A percentile compares a stretch with the other conserved stretches of the same genome.
phyloP scores from a whole-genome alignment of 192 early-diverging fungal genomes.

The Linnemannia elongata region DNA sequence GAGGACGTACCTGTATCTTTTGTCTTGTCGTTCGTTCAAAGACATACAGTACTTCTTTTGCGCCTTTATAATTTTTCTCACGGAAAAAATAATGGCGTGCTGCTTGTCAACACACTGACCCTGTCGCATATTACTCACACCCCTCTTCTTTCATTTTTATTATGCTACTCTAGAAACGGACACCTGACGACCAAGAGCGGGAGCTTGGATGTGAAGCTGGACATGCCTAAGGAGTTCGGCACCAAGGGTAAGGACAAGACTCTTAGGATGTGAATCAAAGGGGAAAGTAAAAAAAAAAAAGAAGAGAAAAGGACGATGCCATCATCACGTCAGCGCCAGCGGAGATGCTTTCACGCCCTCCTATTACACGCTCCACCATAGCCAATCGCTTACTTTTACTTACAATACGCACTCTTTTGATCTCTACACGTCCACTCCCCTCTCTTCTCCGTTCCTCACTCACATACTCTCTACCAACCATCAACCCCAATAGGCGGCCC shows the following conservation, averaged over 20 bases:
- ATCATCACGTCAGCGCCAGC: background rate
- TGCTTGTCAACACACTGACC: background rate
- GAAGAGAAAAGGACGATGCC: background rate
- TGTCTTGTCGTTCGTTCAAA: background rate
- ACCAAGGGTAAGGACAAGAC: conserved; percentile 24
- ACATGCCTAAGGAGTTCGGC: conserved; percentile 69
- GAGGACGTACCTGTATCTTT: background rate
- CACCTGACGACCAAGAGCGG: conserved; percentile 67
- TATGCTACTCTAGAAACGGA: conserved; percentile 58
- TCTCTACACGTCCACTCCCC: background rate
- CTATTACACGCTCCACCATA: background rate
- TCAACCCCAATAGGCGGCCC: conserved; percentile 53
- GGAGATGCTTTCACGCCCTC: background rate
- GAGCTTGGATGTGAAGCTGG: conserved; percentile 62
- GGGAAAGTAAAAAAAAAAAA: background rate
- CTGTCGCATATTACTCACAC: conserved; percentile 11
- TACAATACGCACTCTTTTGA: background rate
- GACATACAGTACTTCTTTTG: background rate
- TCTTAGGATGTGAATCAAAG: background rate
- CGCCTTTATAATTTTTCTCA: conserved; percentile 37
- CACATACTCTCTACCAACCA: background rate
- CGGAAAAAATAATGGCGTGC: conserved; percentile 2
- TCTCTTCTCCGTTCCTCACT: too few species aligned
- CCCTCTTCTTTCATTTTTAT: background rate
- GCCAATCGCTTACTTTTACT: background rate